Evolutionary conservation across 2,329 filamentous ascomycete genomes (phyloP).

Genomic region (Geosmithia flava): DNA sequence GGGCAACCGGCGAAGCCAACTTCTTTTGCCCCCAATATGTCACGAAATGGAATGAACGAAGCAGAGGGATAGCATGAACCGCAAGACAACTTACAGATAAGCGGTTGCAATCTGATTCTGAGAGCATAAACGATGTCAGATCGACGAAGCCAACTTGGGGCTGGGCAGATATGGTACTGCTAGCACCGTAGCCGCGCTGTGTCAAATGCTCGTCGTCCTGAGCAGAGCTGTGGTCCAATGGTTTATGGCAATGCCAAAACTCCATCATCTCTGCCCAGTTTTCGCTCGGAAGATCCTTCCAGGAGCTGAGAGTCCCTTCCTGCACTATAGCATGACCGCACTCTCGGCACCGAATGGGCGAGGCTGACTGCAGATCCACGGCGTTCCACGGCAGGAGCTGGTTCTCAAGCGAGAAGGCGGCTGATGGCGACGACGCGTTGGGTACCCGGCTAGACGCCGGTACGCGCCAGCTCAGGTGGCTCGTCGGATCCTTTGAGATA

Average conservation of each 20-base stretch:
- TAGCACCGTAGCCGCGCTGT: slow-evolving; percentile 72
- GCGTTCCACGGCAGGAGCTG: slow-evolving; percentile 45
- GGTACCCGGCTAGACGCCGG: slow-evolving; percentile 20
- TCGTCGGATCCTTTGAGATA: slow-evolving; percentile 16
- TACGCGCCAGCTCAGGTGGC: slow-evolving; percentile 40
- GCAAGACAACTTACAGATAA: slow-evolving; percentile 20
- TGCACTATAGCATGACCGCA: slow-evolving; percentile 25
- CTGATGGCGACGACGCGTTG: slow-evolving; percentile 4
- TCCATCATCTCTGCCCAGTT: slow-evolving; percentile 99
- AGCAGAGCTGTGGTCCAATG: slow-evolving; percentile 38
- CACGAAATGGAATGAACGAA: neutral
- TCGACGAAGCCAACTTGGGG: slow-evolving; percentile 67
- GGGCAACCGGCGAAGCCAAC: slow-evolving; percentile 39
- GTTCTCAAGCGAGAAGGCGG: slow-evolving; percentile 17
- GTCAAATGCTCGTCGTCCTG: slow-evolving; percentile 35
- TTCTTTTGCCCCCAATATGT: slow-evolving; percentile 38
- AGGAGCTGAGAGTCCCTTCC: slow-evolving; percentile 33
- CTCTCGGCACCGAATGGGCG: slow-evolving; percentile 28
- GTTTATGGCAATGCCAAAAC: slow-evolving; percentile 99
- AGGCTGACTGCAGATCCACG: slow-evolving; percentile 25
- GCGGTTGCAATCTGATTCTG: slow-evolving; percentile 48
- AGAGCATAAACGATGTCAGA: slow-evolving; percentile 62
- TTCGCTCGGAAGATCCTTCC: slow-evolving; percentile 92
- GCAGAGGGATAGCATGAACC: neutral
- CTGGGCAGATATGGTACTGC: slow-evolving; percentile 57